These are phyloP conservation scores for Aquilaria yunnanensis DNA, from an alignment of 345 rosid genomes.

Conservation along the genomic window DNA sequence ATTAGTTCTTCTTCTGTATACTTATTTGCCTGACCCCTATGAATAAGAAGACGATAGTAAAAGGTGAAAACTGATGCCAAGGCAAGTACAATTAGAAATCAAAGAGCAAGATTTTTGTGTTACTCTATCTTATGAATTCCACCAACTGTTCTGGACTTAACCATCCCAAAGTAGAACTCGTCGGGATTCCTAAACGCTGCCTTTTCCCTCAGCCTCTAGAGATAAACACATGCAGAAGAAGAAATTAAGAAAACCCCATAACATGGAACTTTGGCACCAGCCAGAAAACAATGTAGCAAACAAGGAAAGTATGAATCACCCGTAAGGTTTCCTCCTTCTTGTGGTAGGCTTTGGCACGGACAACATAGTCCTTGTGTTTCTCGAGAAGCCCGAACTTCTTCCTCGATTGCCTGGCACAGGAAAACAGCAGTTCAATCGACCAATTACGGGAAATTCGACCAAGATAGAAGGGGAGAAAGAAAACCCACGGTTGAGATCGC, in stretches of 20 bases:
- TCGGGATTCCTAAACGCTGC: constrained; percentile 84
- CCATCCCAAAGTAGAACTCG: constrained; percentile 82
- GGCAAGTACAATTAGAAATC: constrained; percentile 2
- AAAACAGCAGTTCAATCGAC: not conserved
- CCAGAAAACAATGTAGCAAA: not conserved
- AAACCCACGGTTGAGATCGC: constrained; percentile 79
- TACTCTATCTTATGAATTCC: constrained; percentile 76
- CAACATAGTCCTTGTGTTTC: constrained; percentile 88
- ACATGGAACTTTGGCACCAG: not conserved
- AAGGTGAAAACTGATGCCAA: not conserved
- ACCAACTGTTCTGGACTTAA: constrained; percentile 43
- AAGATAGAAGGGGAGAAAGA: not conserved
- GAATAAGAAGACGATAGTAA: constrained; percentile 1
- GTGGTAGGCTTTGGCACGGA: constrained; percentile 70
- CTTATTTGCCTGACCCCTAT: constrained; percentile 62
- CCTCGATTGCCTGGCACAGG: constrained; percentile 44
- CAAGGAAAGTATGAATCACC: constrained; percentile 21
- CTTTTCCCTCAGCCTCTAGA: constrained; percentile 72
- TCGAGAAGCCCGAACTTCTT: constrained; percentile 75
- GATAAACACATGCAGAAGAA: not conserved
- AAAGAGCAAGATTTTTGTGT: constrained; percentile 2
- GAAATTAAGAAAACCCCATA: not conserved
- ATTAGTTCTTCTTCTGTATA: constrained; percentile 74
- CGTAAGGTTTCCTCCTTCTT: constrained; percentile 53
- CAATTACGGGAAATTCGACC: not conserved